A percentile compares a stretch with the other conserved stretches of the same genome.
Conservation (phyloP, 192 early-diverging fungal genomes). For the Umbelopsis sp. region DNA sequence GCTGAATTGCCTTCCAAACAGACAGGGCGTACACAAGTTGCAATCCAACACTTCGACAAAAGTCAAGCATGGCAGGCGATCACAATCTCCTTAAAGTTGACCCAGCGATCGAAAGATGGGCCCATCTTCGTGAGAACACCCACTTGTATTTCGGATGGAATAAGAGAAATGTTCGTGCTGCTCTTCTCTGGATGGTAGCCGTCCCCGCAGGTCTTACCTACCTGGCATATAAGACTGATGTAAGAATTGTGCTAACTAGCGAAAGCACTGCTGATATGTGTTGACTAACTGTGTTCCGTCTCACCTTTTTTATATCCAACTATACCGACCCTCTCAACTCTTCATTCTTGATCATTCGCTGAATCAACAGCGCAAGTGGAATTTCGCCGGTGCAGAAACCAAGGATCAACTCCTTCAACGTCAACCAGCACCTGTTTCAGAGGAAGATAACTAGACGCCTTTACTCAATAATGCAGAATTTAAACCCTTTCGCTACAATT, state of each 20-base stretch:
- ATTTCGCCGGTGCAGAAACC: slow-evolving; percentile 43
- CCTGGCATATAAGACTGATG: slow-evolving; percentile 42
- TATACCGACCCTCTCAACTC: neutral
- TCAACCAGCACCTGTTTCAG: slow-evolving; percentile 6
- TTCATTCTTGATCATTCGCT: neutral
- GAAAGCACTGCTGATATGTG: neutral
- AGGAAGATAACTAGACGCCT: slow-evolving; percentile 32
- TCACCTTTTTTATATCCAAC: neutral
- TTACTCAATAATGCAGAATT: slow-evolving; percentile 1
- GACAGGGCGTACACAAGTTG: neutral
- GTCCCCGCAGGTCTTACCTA: slow-evolving; percentile 40
- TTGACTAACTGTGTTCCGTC: too few relatives aligned
- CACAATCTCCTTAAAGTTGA: slow-evolving; percentile 33
- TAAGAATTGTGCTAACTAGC: slow-evolving; percentile 14
- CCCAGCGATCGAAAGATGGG: slow-evolving; percentile 46
- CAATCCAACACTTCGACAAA: slow-evolving; percentile 3
- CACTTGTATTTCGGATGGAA: slow-evolving; percentile 44
- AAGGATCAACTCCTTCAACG: slow-evolving; percentile 29
- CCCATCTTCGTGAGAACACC: slow-evolving; percentile 43
- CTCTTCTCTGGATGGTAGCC: slow-evolving; percentile 37
- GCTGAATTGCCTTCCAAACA: neutral
- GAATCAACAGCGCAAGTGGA: slow-evolving; percentile 39
- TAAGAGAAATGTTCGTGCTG: slow-evolving; percentile 26
- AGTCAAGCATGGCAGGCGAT: slow-evolving; percentile 33
- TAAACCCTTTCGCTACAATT: neutral